A percentile compares a stretch with the other conserved stretches of the same genome.
These are phyloP conservation scores for Chlorociboria aeruginascens DNA, from an alignment of 495 filamentous ascomycete genomes.

Conservation along the genomic window DNA sequence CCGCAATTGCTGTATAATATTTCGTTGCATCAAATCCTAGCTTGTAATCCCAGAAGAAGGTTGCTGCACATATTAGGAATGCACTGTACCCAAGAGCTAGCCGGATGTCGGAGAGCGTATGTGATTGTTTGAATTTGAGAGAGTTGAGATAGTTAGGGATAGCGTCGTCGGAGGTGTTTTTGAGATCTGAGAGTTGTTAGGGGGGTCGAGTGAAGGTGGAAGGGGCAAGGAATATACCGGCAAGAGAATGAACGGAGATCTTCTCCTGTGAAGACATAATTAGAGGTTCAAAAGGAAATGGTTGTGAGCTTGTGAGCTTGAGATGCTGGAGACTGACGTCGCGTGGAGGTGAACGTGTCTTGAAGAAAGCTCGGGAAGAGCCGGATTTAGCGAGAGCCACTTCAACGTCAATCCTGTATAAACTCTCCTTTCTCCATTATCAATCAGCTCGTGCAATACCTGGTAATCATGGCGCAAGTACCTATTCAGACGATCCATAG, in stretches of 20 bases:
- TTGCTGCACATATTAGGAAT: conserved; percentile 63
- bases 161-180: conserved; percentile 91
- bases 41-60: conserved; percentile 85
- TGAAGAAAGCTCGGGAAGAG: conserved; percentile 14
- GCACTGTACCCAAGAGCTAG: conserved; percentile 74
- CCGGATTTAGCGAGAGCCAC: conserved; percentile 13
- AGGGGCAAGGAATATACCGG: conserved; percentile 33
- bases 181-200: conserved; percentile 54
- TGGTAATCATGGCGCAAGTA: conserved; percentile 64
- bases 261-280: conserved; percentile 33
- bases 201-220: conserved; percentile 6
- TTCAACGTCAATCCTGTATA: conserved; percentile 1
- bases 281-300: neutral
- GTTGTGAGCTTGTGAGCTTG: too few species aligned
- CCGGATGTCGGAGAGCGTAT: conserved; percentile 70
- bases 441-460: neutral
- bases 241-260: conserved; percentile 55
- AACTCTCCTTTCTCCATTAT: neutral
- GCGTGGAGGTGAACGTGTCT: conserved; percentile 17
- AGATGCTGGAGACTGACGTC: neutral
- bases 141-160: conserved; percentile 83
- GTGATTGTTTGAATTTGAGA: conserved; percentile 68
- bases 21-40: conserved; percentile 80
- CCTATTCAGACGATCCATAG: conserved; percentile 89
- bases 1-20: conserved; percentile 59